Conservation (phyloP, 2,329 filamentous ascomycete species). For the Amauroascus verrucosus region DNA sequence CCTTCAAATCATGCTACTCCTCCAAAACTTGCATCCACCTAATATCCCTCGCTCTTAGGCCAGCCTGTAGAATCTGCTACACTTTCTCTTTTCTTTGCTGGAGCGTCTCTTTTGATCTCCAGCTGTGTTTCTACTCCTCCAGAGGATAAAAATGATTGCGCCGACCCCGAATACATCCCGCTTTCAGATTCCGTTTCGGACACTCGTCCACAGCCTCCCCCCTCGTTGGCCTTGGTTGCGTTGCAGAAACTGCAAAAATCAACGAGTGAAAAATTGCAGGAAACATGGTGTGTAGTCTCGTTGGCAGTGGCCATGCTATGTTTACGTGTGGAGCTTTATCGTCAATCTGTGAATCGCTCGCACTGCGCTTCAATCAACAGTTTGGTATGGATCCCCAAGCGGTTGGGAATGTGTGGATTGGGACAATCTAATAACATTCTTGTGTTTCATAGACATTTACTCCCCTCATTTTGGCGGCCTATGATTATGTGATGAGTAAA, state of each 20-base stretch:
- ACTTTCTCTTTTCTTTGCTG: slow-evolving; percentile 34
- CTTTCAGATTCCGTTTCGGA: slow-evolving; percentile 11
- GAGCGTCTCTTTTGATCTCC: slow-evolving; percentile 29
- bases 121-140: slow-evolving; percentile 25
- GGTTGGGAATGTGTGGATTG: not conserved
- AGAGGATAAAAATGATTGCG: not conserved
- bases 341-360: slow-evolving; percentile 31
- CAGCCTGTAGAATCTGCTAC: slow-evolving; percentile 38
- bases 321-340: slow-evolving; percentile 32
- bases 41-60: slow-evolving; percentile 25
- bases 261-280: slow-evolving; percentile 12
- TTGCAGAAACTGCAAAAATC: slow-evolving; percentile 13
- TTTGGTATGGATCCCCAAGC: slow-evolving; percentile 23
- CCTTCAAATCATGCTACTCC: not conserved
- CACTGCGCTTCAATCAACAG: slow-evolving; percentile 35
- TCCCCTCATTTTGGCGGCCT: slow-evolving; percentile 34
- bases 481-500: slow-evolving; percentile 32
- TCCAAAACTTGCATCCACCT: not conserved
- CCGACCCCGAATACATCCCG: slow-evolving; percentile 8
- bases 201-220: not conserved
- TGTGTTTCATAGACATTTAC: slow-evolving; percentile 26
- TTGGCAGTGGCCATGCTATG: slow-evolving; percentile 21
- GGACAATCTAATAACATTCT: not conserved
- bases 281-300: slow-evolving; percentile 21
- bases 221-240: not conserved